Base-by-base conservation (phyloP, 805 yeast genomes). In the Teunomyces pallodes region DNA sequence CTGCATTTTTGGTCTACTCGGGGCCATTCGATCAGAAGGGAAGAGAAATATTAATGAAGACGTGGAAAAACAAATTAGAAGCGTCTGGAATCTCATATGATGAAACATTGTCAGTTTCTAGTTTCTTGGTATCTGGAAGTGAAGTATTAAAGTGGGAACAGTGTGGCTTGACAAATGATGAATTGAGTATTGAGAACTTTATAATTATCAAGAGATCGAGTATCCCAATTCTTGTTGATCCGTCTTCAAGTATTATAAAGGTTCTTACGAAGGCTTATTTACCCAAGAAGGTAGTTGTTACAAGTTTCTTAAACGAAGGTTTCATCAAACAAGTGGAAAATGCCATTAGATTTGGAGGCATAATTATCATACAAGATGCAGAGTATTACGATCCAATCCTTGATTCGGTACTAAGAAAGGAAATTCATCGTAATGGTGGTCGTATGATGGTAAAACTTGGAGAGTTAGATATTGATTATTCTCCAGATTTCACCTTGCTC, bases 321-420 rank as follows among this genome's bases (percentile, higher is more conserved):
- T 87, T 84, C 60, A 61, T 78, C 2, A 84, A 82, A 53, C 86
- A 81, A 38, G 59, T 92, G 12, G 96, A 90, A 60, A 86, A 89
- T 57, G 85, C 96, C 0, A 61, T 91, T 26, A 72, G 94, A 53
- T 91, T 91, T 72, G 97, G 98, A 4, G 90, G 88, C 2, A 57
- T 79, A 0, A 69, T 92, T 6, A 59, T 91, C 10, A 75, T 92
- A 13, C 81, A 81, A 54, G 92, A 92, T 66, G 90, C 91, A 3
- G 97, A 92, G 58, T 69, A 76, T 54, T 83, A 79, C 58, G 92
- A 92, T 60, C 96, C 97, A 0, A 66, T 87, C 6, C 59, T 92
- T 9, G 79, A 79, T 48, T 74, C 86, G 0, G 64, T 92, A 1
- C 63, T 92, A 42, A 74, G 80, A 41, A 71, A 73, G 29, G 96